Evolutionary conservation across 179 eudicot genomes (phyloP).

Genomic region (Camellia oleifera): DNA sequence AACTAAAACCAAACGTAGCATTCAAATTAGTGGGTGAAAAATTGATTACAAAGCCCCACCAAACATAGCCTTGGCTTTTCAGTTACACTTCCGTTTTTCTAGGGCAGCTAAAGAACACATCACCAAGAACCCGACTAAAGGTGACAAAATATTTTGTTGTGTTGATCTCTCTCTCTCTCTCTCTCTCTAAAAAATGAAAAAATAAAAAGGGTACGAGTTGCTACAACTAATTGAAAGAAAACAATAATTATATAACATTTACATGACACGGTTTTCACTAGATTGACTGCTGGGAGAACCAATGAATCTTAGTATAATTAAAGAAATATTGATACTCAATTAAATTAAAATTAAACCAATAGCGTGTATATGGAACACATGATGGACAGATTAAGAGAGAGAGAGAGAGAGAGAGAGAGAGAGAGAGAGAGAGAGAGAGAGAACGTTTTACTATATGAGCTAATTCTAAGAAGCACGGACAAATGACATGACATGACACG

Average conservation of each 20-base stretch:
- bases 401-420: background rate
- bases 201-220: too few relatives aligned
- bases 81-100: background rate
- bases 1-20: too few relatives aligned
- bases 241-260: background rate
- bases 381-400: background rate
- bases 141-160: background rate
- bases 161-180: background rate
- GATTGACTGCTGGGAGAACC: background rate
- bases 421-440: background rate
- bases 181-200: too few relatives aligned
- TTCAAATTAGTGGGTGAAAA: too few relatives aligned
- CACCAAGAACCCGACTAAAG: background rate
- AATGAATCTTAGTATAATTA: background rate
- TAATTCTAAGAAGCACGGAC: too few relatives aligned
- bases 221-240: background rate
- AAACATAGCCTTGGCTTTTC: background rate
- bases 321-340: background rate
- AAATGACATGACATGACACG: too few relatives aligned
- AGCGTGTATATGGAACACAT: background rate
- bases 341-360: background rate
- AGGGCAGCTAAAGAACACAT: slow-evolving; percentile 6
- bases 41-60: too few relatives aligned
- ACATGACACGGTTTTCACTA: background rate
- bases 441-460: too few relatives aligned